Base-by-base conservation (phyloP, 257 asterid genomes). In the Scutellaria minor region DNA sequence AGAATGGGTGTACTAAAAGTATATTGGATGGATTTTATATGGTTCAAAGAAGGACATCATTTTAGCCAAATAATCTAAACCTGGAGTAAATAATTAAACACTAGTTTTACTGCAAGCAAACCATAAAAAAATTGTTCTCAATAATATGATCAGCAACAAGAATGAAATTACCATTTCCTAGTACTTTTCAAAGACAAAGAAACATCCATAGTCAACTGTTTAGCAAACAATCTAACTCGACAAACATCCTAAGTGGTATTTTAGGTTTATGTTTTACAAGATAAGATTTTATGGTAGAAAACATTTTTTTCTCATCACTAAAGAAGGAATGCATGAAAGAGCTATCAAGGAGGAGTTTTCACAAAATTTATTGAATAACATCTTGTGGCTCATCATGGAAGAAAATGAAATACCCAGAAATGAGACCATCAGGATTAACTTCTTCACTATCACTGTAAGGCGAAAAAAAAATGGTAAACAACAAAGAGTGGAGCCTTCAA, bases 261-360 rank as follows among this genome's bases (percentile, higher is more conserved):
- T 57, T 27, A 61, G 61, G 51, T 35, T 42, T 54, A 42, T n/a
- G 15, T 61, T 50, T n/a, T 6, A 40, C 2, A 18, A 7, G 40
- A 44, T 11, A 9, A 1, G 45, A 7, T 18, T 55, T 35, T 50
- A 59, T 4, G 14, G 58, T 37, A 60, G 61, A 35, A 42, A 18
- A 6, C 61, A 66, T 15, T 9, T 51, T 20, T 55, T 45, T 50
- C 72, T 66, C 41, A 15, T 44, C 62, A 31, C 27, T 18, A 50
- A 12, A 18, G 59, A 65, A 41, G 20, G 61, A 62, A 62, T 52
- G 46, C 9, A 57, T 22, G 11, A 67, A 10, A 68, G 39, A 11
- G 48, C 31, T 14, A 68, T 31, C 64, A 54, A 78, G 58, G 56
- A 61, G 20, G 52, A 53, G 71, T 50, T 22, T 10, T 79, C 54